Evolutionary conservation across 2,329 filamentous ascomycete genomes (phyloP), one percentile per base, ranked within the genome.

Genomic region (Phialophora macrospora): DNA sequence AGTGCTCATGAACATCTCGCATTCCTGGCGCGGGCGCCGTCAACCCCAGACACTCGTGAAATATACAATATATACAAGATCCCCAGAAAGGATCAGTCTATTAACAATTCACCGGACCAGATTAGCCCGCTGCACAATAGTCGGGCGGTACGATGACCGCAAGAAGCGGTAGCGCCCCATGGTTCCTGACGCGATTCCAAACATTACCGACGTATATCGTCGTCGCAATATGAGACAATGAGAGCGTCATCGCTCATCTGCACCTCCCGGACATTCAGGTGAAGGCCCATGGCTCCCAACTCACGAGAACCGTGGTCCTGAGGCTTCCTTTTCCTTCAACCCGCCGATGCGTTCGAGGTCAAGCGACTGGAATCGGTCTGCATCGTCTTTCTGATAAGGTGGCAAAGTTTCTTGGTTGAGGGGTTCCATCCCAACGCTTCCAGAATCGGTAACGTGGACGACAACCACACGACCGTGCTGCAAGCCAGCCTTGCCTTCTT

Each of bases 261-360:
- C 38, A n/a, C n/a, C 38, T 44, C 38, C 38, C 38, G 8, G 38
- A 20, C 8, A 44, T 44, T n/a, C 38, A n/a, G 38, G 5, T 7
- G 14, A 44, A 5, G 17, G 0, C 38, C 17, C 14, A 2, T 3
- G 17, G 38, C 38, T n/a, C 17, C 28, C 26, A 11, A 20, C 17
- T 68, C 49, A 71, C 55, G 69, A 67, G 62, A 67, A 68, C 24
- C 60, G 55, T 55, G 48, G 63, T 9, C 49, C 46, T 4, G 51
- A 59, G 4, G 67, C 20, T 24, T 90, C 86, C 84, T 96, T 97
- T 84, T 98, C 95, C 80, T 93, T 96, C 72, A 98, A 82, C 14
- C 95, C 95, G 59, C 95, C 95, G 76, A 98, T 96, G 70, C 92
- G 88, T 73, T 98, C 91, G 77, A 99, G 90, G 77, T 99, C 94